Conservation (phyloP, 1,284 basidiomycete genomes). For the Fistulinella cinereoalba region DNA sequence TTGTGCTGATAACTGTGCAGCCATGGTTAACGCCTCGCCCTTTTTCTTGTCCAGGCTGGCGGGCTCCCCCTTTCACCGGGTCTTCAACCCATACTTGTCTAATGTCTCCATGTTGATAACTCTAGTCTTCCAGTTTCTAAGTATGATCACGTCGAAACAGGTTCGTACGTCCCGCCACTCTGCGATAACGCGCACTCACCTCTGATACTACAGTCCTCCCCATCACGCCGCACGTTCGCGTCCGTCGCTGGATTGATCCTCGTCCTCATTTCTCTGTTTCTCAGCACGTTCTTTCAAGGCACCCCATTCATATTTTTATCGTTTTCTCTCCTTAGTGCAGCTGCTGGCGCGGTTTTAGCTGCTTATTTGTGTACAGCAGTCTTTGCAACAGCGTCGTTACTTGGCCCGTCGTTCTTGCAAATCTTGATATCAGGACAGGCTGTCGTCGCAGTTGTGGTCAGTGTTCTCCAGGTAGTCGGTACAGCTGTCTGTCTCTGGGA, state of each 20-base stretch:
- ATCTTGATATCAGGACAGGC: constrained; percentile 72
- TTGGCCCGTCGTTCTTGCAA: constrained; percentile 65
- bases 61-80: constrained; percentile 49
- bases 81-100: constrained; percentile 72
- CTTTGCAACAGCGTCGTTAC: constrained; percentile 66
- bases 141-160: constrained; percentile 62
- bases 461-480: constrained; percentile 63
- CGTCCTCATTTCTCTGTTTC: constrained; percentile 52
- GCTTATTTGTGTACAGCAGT: constrained; percentile 68
- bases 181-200: constrained; percentile 1
- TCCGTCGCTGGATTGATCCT: constrained; percentile 42
- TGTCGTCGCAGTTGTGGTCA: constrained; percentile 68
- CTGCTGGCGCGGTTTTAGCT: constrained; percentile 55
- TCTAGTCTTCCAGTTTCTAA: constrained; percentile 66
- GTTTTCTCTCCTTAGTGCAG: constrained; percentile 59
- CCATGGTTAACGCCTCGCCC: constrained; percentile 70
- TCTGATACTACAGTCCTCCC: constrained; percentile 37
- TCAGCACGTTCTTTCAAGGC: constrained; percentile 55
- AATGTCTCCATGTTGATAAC: constrained; percentile 59
- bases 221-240: constrained; percentile 46
- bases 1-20: constrained; percentile 34
- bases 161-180: constrained; percentile 37
- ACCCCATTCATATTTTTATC: constrained; percentile 55
- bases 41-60: constrained; percentile 66
- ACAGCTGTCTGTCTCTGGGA: constrained; percentile 51